Conservation (phyloP, 371 early-diverging fungal genomes). For the Rhizopus delemar region DNA sequence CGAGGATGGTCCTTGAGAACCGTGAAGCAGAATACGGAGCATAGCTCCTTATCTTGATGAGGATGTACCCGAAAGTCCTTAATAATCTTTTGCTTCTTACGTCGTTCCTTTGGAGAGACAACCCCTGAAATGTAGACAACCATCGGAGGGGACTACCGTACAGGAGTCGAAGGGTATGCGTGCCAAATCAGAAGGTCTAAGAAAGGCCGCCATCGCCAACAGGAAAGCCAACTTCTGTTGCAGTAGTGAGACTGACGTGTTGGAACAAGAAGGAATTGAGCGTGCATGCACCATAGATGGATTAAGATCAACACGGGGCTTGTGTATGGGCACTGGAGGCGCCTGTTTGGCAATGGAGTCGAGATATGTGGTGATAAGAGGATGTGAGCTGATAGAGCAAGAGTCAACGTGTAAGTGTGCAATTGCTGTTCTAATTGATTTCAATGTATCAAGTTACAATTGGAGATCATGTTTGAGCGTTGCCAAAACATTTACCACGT, state of each 20-base stretch:
- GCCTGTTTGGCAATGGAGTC: neutral
- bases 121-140: slow-evolving; percentile 7
- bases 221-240: slow-evolving; percentile 20
- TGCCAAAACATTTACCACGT: neutral
- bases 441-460: slow-evolving; percentile 3
- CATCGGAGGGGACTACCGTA: neutral
- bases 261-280: slow-evolving; percentile 2
- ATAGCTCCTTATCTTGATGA: neutral
- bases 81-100: slow-evolving; percentile 4
- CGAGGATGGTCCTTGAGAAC: slow-evolving; percentile 8
- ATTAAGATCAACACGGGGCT: neutral
- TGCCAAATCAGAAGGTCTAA: slow-evolving; percentile 20
- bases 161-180: slow-evolving; percentile 3
- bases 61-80: slow-evolving; percentile 13
- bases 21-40: neutral
- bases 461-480: too few species aligned
- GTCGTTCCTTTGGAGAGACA: slow-evolving; percentile 13
- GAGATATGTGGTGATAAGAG: neutral
- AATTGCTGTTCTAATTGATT: slow-evolving; percentile 14
- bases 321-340: neutral
- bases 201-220: slow-evolving; percentile 13
- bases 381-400: neutral
- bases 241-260: neutral
- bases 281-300: neutral
- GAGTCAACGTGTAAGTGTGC: slow-evolving; percentile 12